Percentiles rank a stretch among this genome's conserved stretches.
phyloP scores from a whole-genome alignment of 371 early-diverging fungal species.

The Blastocladiella emersonii region DNA sequence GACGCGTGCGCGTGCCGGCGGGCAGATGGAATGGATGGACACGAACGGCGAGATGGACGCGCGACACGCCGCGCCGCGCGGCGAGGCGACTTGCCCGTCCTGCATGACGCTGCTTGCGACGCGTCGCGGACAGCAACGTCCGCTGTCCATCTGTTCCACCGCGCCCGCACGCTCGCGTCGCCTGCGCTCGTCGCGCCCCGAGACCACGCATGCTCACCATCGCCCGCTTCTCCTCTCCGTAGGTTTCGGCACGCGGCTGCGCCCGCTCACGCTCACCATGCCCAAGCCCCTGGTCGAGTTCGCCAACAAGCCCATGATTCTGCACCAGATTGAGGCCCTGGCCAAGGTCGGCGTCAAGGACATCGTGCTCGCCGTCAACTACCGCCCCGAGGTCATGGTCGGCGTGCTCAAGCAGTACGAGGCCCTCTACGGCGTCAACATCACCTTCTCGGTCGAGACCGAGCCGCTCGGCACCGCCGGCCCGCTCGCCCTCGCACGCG shows the following conservation, averaged over 20 bases:
- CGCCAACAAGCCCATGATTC: conserved; percentile 97
- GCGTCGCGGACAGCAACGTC: too few relatives aligned
- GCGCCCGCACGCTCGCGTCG: too few relatives aligned
- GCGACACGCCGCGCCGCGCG: too few relatives aligned
- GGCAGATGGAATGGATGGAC: too few relatives aligned
- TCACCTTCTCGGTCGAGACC: conserved; percentile 93
- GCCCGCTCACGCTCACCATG: conserved; percentile 93
- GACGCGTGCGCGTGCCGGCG: too few relatives aligned
- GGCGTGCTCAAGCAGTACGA: conserved; percentile 72
- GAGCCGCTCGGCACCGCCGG: conserved; percentile 98
- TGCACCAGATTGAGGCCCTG: conserved; percentile 97
- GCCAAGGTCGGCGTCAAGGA: conserved; percentile 74
- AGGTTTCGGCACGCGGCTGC: conserved; percentile 97
- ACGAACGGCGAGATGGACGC: too few relatives aligned
- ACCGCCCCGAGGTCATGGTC: conserved; percentile 92
- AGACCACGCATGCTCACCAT: too few relatives aligned
- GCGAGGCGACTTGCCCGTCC: too few relatives aligned
- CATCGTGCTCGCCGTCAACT: conserved; percentile 97
- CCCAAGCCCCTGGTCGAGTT: conserved; percentile 99
- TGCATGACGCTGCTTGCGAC: too few relatives aligned
- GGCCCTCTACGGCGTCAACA: conserved; percentile 71
- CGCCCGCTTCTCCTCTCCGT: conserved; percentile 1
- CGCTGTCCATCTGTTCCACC: too few relatives aligned
- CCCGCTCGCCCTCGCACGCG: conserved; percentile 87
- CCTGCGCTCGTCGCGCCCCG: neutral